Base-by-base conservation (phyloP, 306 rosid species). In the Arachis hypogaea region DNA sequence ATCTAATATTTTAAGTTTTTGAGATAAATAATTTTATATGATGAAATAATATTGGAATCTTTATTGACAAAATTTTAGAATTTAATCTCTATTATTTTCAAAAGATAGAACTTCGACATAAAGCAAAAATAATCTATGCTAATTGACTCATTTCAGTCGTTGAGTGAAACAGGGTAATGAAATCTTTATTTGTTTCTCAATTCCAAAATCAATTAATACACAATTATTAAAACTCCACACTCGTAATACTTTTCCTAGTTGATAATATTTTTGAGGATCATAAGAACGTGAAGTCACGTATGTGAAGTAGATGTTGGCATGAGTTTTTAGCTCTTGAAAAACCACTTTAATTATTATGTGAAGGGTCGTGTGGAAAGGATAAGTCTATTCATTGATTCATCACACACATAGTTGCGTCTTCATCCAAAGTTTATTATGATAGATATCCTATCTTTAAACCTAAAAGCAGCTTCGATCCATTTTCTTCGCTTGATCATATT, bases 211-310 rank as follows among this genome's bases (percentile, higher is more conserved):
- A 70, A 74, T 50, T 22, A 22, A 22, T 40, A 42, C 50, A 65
- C 50, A 45, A 59, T 71, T 14, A 75, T 54, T 33, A 18, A 63
- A 73, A 22, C 28, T 22, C 28, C 28, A 22, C 28, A 22, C 28
- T 22, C 28, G 28, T 22, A 22, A 22, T 22, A 0, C 2, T 41
- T 41, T 41, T 5, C 51, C 40, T 57, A 75, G 74, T 64, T 70
- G 64, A 78, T 54, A 70, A 43, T 74, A 2, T 58, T 38, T 74
- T 78, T 64, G 77, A 68, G 78, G 81, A 74, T 78, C 8, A 69
- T 8, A 66, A n/a, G 29, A 65, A 51, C 79, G 28, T 70, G 40
- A 9, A 49, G 83, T 82, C 79, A 22, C 28, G 28, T 22, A 42
- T 71, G 55, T 79, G 81, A 79, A 60, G 12, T 0, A n/a, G 59